Evolutionary conservation across 257 asterid species (phyloP), one percentile per base, ranked within the genome.

Genomic region (Marsdenia floribunda): DNA sequence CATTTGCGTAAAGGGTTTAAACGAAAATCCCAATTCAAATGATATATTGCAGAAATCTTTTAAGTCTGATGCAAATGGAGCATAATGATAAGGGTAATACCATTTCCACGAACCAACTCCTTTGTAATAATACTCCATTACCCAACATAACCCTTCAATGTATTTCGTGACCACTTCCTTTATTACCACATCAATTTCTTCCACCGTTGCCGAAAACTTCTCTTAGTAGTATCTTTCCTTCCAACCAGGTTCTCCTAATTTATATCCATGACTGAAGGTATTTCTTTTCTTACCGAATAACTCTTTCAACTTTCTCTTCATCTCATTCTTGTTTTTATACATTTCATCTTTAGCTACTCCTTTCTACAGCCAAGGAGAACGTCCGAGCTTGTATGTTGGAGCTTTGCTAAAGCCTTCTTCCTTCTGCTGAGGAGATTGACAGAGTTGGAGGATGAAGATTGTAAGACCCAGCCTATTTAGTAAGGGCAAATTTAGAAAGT

Each of bases 1-100:
- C 74, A 93, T 83, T 77, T 93, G 98, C 82, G 90, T 91, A 80
- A 93, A 93, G 19, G 98, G 96, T 82, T 92, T 91, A 80, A 93
- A 93, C 44, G 96, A 96, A 47, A 93, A 76, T 77, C 97, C 98
- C 74, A 91, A 71, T 72, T 88, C 90, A 84, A 90, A 93, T 72
- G 76, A 75, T 75, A 91, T 85, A 76, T 86, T 67, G 86, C 90
- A 75, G 42, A 89, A 83, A 66, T 75, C 85, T 60, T 44, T 75
- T 67, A 89, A 80, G 74, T 89, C 91, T 19, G 94, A 89, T 60
- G 90, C 94, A 83, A 87, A 89, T 49, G 94, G 94, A 75, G 91
- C 90, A 72, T 88, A 88, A 77, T 88, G 93, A 72, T 87, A 81
- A 22, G 91, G 94, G 73, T 89, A 89, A 82, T 78, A 89, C 94